Conservation (phyloP, 495 filamentous ascomycete genomes). For the Penicillium atrosanguineum region DNA sequence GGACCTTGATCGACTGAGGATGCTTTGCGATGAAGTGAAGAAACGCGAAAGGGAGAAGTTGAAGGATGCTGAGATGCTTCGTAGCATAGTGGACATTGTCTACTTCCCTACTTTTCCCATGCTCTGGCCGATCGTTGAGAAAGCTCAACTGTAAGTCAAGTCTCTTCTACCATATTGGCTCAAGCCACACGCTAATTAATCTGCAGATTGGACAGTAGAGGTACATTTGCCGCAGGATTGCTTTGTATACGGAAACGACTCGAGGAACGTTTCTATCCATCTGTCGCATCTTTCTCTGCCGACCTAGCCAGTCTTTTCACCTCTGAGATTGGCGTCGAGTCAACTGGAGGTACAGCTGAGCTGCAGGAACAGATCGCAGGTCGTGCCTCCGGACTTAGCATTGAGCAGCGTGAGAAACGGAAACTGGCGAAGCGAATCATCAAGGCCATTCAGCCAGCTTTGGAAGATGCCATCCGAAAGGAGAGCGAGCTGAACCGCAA, state of each 20-base stretch:
- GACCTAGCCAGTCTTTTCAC: conserved; percentile 72
- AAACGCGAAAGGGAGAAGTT: conserved; percentile 72
- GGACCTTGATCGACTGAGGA: conserved; percentile 71
- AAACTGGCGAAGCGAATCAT: conserved; percentile 80
- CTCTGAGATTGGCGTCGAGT: conserved; percentile 58
- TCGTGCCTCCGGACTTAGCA: conserved; percentile 53
- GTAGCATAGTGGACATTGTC: conserved; percentile 73
- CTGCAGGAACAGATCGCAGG: conserved; percentile 53
- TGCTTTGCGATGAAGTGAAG: conserved; percentile 64
- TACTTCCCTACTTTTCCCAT: conserved; percentile 86
- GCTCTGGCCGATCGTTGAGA: conserved; percentile 77
- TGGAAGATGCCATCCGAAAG: conserved; percentile 73
- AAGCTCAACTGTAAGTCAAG: conserved; percentile 70
- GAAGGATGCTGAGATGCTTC: conserved; percentile 70
- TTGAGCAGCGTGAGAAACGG: conserved; percentile 63
- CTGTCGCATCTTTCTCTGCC: conserved; percentile 67
- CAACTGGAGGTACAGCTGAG: conserved; percentile 50
- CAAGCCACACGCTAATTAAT: conserved; percentile 32
- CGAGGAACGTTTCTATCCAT: conserved; percentile 69
- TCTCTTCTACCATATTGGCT: conserved; percentile 9
- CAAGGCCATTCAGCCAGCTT: conserved; percentile 68
- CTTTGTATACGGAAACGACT: conserved; percentile 60
- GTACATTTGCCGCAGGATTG: conserved; percentile 65
- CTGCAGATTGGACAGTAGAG: conserved; percentile 68
- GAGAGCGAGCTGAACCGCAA: conserved; percentile 75